Base-by-base conservation (phyloP, 2,329 filamentous ascomycete species). In the Colletotrichum truncatum region DNA sequence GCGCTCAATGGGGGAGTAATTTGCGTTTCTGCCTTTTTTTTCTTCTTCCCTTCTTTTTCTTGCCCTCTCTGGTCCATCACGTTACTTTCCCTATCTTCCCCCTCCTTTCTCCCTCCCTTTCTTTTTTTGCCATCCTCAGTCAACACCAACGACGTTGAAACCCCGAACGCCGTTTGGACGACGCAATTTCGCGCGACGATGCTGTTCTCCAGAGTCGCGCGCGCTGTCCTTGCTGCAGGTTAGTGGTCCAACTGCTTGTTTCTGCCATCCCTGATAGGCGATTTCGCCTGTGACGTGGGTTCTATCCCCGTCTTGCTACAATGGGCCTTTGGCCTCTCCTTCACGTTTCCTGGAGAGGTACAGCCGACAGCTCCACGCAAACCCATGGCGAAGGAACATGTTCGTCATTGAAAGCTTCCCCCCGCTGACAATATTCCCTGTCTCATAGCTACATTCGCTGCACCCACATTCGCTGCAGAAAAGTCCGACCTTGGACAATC, bases 401-500 rank as follows among this genome's bases (percentile, higher is more conserved):
- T n/a, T n/a, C n/a, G n/a, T n/a, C n/a, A n/a, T n/a, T n/a, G n/a
- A n/a, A n/a, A n/a, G n/a, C n/a, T n/a, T n/a, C n/a, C n/a, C 16
- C 11, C 14, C 45, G 57, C 67, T 67, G 36, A 67, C 21, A 12
- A 18, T 11, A 16, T 3, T 43, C 32, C 25, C 30, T 12, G 0
- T 38, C 36, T 38, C 25, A 6, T 16, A 72, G 71, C 55, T 38
- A 53, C 68, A 12, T 45, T 72, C 21, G 53, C 66, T 26, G 62
- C 66, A 9, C 62, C 68, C 28, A 62, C 70, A 3, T 49, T 70
- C 32, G 76, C 76, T 45, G 71, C 72, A 59, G 68, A 70, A 73
- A 65, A 73, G 68, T 67, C 70, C 26, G 67, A 66, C 34, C 26
- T 70, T 30, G 73, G 73, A 48, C 80, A 81, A 56, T 80, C 81